Evolutionary conservation across 441 rosid species (phyloP), one percentile per base, ranked within the genome.

Genomic region (Brassica hybrid): DNA sequence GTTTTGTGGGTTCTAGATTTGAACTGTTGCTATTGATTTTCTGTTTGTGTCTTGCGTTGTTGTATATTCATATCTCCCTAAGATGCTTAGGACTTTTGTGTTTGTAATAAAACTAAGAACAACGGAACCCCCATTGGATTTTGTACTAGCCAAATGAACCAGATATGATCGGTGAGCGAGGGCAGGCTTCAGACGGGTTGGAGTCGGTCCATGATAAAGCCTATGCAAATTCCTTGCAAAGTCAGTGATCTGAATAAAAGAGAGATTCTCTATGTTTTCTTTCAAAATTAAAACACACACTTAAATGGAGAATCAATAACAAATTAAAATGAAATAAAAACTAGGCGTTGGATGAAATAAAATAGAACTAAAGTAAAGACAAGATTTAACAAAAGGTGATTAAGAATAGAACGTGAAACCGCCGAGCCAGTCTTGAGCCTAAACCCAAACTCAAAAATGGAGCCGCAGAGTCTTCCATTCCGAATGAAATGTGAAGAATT

Each of bases 1-100:
- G 64, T 70, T 17, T 71, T 77, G 72, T 50, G 56, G 8, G 56
- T 50, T 50, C 56, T n/a, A 3, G 56, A 50, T 50, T n/a, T 50
- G 56, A 50, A 14, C 56, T 50, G 17, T 50, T 50, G 17, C 56
- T n/a, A 50, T 50, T 50, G 56, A n/a, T 50, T 50, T 48, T 50
- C 56, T 13, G 2, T n/a, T n/a, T 48, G 16, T n/a, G 17, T 5
- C 50, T 48, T 48, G 54, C 0, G 54, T 45, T 45, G 54, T 45
- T 45, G 54, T 45, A 48, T n/a, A 12, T 12, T 48, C 54, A 48
- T 48, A n/a, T 48, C 54, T 13, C 54, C 3, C 54, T 48, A 48
- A 48, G 54, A 48, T 48, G 54, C 18, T 48, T 48, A 48, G 54
- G 6, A 6, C 58, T 52, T 6, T 52, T 52, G 21, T 52, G 10